phyloP scores from a whole-genome alignment of 1,284 basidiomycete genomes.

The Puccinia coronata region DNA sequence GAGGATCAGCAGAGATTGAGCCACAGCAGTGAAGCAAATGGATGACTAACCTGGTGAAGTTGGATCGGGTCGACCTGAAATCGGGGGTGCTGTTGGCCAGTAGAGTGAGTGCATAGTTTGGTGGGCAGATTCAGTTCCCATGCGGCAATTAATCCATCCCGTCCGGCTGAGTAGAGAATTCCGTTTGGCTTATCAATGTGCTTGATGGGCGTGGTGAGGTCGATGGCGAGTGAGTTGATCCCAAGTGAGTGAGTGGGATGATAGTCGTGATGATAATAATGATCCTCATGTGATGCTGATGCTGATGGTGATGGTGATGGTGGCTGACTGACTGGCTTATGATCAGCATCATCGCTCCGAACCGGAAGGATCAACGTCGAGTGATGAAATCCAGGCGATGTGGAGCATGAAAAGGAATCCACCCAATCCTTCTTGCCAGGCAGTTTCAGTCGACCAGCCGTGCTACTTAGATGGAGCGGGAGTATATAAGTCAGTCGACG shows the following conservation, averaged over 20 bases:
- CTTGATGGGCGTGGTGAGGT: conserved; percentile 74
- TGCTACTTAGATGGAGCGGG: not conserved
- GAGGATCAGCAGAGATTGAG: not conserved
- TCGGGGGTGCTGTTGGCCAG: not conserved
- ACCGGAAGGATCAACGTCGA: not conserved
- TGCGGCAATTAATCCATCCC: conserved; percentile 85
- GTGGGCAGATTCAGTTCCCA: conserved; percentile 74
- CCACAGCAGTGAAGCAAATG: not conserved
- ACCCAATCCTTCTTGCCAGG: not conserved
- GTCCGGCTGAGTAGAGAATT: conserved; percentile 75
- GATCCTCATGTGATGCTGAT: too few relatives aligned
- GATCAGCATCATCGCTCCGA: not conserved
- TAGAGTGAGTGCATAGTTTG: not conserved
- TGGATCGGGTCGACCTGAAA: conserved; percentile 35
- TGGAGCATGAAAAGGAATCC: not conserved
- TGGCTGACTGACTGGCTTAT: not conserved
- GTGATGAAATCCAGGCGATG: not conserved
- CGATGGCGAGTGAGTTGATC: conserved; percentile 79
- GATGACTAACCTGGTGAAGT: conserved; percentile 4
- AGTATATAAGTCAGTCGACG: conserved; percentile 8
- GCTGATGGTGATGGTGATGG: too few relatives aligned
- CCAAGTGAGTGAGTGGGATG: conserved; percentile 71
- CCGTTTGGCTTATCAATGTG: conserved; percentile 68
- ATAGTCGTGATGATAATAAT: not conserved
- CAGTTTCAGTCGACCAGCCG: not conserved